Evolutionary conservation across 495 filamentous ascomycete genomes (phyloP).

Genomic region (Pseudotulostoma volvatum): DNA sequence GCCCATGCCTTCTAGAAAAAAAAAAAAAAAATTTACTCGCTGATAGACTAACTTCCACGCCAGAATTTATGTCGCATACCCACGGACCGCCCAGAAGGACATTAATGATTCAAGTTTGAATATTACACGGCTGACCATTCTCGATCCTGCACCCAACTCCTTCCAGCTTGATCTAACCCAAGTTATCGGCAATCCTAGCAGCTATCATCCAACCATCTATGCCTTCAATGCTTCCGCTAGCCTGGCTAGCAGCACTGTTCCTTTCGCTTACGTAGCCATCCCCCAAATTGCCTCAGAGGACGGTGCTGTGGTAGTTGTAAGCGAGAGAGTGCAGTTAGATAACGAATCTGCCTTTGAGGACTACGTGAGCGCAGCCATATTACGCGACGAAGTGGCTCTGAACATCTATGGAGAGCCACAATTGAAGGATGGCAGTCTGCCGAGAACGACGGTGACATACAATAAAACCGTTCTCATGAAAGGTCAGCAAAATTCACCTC

Average conservation of each 20-base stretch:
- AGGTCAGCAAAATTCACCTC: constrained; percentile 20
- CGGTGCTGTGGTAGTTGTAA: constrained; percentile 34
- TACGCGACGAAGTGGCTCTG: constrained; percentile 38
- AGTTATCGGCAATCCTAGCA: constrained; percentile 27
- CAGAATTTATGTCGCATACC: constrained; percentile 59
- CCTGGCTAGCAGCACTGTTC: constrained; percentile 34
- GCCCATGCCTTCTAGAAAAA: too few relatives aligned
- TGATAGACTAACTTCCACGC: not conserved
- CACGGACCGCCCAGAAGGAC: constrained; percentile 52
- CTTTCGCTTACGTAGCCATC: constrained; percentile 42
- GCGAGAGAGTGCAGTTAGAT: constrained; percentile 35
- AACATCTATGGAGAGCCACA: constrained; percentile 42
- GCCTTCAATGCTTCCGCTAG: constrained; percentile 36
- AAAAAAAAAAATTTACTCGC: too few relatives aligned
- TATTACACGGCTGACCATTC: constrained; percentile 40
- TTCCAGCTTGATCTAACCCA: constrained; percentile 38
- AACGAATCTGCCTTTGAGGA: constrained; percentile 39
- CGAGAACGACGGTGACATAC: constrained; percentile 33
- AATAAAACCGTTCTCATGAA: constrained; percentile 40
- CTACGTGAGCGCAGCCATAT: constrained; percentile 36
- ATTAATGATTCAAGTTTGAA: constrained; percentile 47
- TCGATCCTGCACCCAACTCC: constrained; percentile 38
- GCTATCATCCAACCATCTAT: constrained; percentile 39
- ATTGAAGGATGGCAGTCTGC: constrained; percentile 34
- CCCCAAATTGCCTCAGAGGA: constrained; percentile 38